Evolutionary conservation across 371 early-diverging fungal species (phyloP).

Genomic region (Apophysomyces variabilis): DNA sequence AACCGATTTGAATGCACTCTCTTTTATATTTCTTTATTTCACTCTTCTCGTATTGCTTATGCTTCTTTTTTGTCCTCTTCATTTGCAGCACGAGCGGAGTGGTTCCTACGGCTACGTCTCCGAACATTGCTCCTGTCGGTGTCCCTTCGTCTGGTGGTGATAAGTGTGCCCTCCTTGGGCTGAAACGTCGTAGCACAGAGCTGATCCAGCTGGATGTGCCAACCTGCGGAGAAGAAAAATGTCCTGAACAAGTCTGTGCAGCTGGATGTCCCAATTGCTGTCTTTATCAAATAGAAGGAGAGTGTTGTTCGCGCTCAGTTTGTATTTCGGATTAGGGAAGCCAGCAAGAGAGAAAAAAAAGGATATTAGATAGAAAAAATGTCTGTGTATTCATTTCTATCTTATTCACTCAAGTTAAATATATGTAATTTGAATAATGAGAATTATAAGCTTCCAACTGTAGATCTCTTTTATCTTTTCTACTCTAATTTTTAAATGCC

Average conservation of each 20-base stretch:
- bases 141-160: not conserved
- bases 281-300: not conserved
- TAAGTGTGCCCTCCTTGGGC: not conserved
- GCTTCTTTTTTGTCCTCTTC: not conserved
- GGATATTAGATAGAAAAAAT: too few species aligned
- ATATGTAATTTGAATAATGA: too few species aligned
- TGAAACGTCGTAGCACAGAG: not conserved
- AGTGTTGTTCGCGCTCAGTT: not conserved
- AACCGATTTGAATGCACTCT: not conserved
- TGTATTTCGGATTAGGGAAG: not conserved
- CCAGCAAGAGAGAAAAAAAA: too few species aligned
- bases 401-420: too few species aligned
- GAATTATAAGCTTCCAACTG: too few species aligned
- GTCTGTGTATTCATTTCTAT: too few species aligned
- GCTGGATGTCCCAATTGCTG: constrained; percentile 1
- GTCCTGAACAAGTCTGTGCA: not conserved
- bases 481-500: too few species aligned
- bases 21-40: not conserved
- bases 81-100: too few species aligned
- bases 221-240: not conserved
- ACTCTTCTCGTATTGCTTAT: not conserved
- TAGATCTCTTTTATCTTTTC: too few species aligned
- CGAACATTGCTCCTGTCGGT: too few species aligned
- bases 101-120: too few species aligned
- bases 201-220: not conserved